Evolutionary conservation across 345 rosid species (phyloP).

Genomic region (Salix arbutifolia): DNA sequence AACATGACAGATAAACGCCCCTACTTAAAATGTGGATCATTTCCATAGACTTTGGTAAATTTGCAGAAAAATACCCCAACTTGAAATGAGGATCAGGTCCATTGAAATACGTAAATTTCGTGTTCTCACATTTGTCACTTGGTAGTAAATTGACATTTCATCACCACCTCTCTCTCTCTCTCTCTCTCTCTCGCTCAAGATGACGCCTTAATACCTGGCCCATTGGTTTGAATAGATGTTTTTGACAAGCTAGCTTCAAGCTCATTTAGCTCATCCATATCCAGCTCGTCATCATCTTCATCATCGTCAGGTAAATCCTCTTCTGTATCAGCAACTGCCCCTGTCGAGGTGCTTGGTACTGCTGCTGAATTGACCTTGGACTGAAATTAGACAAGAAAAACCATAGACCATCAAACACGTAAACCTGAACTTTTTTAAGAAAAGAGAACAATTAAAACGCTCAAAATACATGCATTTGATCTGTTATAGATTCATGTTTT

Average conservation of each 20-base stretch:
- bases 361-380: constrained; percentile 22
- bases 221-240: constrained; percentile 27
- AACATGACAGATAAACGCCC: not conserved
- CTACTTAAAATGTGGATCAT: not conserved
- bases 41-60: not conserved
- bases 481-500: no score
- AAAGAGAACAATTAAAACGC: not conserved
- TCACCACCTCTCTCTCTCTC: not conserved
- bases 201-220: constrained; percentile 4
- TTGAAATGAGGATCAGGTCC: not conserved
- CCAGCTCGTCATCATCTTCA: constrained; percentile 27
- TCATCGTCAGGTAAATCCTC: constrained; percentile 8
- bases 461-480: not conserved
- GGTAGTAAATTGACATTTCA: not conserved
- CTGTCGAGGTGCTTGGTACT: constrained; percentile 24
- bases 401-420: not conserved
- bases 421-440: not conserved
- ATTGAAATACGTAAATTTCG: not conserved
- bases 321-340: constrained; percentile 17
- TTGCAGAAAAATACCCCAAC: not conserved
- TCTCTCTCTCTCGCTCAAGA: not conserved
- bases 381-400: constrained; percentile 14
- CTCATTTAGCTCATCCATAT: constrained; percentile 28
- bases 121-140: not conserved
- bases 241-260: constrained; percentile 30